Conservation (phyloP, 2,329 filamentous ascomycete species). For the Epichloe sibirici region DNA sequence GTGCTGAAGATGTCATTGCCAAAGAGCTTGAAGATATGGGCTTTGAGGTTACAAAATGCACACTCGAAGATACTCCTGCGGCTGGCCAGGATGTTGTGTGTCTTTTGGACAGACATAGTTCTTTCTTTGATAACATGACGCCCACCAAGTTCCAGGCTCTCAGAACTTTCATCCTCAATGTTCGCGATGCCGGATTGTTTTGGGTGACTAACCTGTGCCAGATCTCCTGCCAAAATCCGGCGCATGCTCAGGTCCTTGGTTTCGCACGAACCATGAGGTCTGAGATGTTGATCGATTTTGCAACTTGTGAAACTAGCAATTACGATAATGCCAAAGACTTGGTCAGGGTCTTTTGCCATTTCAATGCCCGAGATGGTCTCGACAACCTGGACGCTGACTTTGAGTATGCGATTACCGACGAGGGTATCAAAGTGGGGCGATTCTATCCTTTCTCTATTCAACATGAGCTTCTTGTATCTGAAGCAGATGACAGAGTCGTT, state of each 20-base stretch:
- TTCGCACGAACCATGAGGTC: slow-evolving; percentile 15
- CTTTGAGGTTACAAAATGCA: neutral
- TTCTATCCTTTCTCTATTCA: neutral
- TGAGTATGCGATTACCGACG: slow-evolving; percentile 1
- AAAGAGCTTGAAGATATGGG: neutral
- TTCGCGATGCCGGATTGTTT: slow-evolving; percentile 9
- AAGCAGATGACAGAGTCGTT: neutral
- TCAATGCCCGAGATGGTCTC: neutral
- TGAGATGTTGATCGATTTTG: slow-evolving; percentile 15
- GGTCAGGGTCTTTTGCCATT: neutral
- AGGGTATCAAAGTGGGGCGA: neutral
- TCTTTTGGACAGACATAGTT: neutral
- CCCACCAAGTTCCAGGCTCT: slow-evolving; percentile 1
- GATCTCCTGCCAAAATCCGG: slow-evolving; percentile 14
- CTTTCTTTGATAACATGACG: slow-evolving; percentile 9
- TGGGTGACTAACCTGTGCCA: slow-evolving; percentile 19
- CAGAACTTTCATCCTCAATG: slow-evolving; percentile 2
- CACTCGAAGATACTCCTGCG: neutral
- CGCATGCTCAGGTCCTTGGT: slow-evolving; percentile 15
- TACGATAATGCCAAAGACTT: neutral
- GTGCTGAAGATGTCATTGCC: neutral
- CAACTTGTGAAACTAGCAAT: slow-evolving; percentile 16
- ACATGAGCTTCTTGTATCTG: neutral
- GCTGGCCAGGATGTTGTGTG: neutral
- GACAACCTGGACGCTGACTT: neutral